These are phyloP conservation scores for Apiotrichum veenhuisii DNA, from an alignment of 1,284 basidiomycete species.

Conservation along the genomic window DNA sequence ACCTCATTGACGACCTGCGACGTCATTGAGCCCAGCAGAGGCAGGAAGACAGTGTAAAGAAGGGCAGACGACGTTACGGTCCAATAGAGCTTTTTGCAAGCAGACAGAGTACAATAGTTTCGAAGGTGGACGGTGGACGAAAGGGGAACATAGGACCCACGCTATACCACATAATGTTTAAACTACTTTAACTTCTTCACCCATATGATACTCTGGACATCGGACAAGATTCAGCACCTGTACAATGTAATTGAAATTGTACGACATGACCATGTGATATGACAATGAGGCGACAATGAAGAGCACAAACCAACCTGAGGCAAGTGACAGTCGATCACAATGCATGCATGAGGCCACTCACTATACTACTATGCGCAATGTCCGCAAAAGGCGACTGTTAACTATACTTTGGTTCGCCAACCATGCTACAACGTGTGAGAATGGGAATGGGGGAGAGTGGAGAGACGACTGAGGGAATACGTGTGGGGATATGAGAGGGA, in stretches of 20 bases:
- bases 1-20: too few relatives aligned
- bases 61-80: too few relatives aligned
- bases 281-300: neutral
- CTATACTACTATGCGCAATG: neutral
- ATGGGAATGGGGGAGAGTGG: neutral
- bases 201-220: neutral
- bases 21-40: too few relatives aligned
- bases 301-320: too few relatives aligned
- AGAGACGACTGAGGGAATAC: neutral
- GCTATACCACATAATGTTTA: neutral
- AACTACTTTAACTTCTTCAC: neutral
- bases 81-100: too few relatives aligned
- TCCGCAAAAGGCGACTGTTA: neutral
- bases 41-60: too few relatives aligned
- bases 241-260: too few relatives aligned
- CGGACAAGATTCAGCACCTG: too few relatives aligned
- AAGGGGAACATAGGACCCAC: too few relatives aligned
- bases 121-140: too few relatives aligned
- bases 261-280: neutral
- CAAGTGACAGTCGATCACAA: neutral
- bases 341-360: neutral
- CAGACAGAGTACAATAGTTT: too few relatives aligned
- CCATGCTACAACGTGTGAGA: neutral
- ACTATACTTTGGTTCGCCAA: neutral
- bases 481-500: neutral